Evolutionary conservation across 1,284 basidiomycete genomes (phyloP).

Genomic region (Microbotryum violaceum): DNA sequence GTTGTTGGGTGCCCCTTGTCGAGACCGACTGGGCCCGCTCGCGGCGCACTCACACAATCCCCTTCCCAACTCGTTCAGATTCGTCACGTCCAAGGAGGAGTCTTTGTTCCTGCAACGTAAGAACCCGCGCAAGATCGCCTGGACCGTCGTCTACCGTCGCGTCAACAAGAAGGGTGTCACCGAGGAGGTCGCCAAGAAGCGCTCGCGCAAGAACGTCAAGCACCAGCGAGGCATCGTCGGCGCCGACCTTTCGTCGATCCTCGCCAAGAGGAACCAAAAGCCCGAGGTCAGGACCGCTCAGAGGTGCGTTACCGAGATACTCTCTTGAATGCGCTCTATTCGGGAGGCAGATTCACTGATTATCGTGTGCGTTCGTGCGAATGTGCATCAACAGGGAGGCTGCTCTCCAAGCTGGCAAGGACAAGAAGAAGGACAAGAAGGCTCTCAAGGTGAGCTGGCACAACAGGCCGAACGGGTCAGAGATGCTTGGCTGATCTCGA

Average conservation of each 20-base stretch:
- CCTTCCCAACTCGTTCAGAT: constrained; percentile 13
- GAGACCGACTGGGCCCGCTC: not conserved
- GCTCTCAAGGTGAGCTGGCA: too few species aligned
- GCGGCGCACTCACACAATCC: not conserved
- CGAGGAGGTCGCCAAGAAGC: constrained; percentile 98
- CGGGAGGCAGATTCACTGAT: too few species aligned
- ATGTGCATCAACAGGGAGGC: too few species aligned
- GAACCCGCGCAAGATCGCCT: constrained; percentile 99
- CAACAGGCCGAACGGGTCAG: too few species aligned
- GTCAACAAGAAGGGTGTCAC: constrained; percentile 99
- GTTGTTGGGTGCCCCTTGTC: not conserved
- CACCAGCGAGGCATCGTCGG: constrained; percentile 97
- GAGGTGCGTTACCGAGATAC: constrained; percentile 51
- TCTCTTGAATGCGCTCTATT: too few species aligned
- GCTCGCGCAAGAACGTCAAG: constrained; percentile 93
- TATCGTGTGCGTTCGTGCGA: too few species aligned
- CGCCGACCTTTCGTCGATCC: constrained; percentile 83
- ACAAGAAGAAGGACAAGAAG: too few species aligned
- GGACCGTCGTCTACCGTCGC: constrained; percentile 88
- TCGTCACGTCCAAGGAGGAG: constrained; percentile 71
- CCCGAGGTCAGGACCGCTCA: constrained; percentile 71
- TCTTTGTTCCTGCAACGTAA: constrained; percentile 99
- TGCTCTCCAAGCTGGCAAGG: too few species aligned
- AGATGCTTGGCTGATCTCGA: too few species aligned
- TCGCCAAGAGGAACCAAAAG: constrained; percentile 85